Conservation (phyloP, 805 yeast species). For the Metschnikowia lachancei region DNA sequence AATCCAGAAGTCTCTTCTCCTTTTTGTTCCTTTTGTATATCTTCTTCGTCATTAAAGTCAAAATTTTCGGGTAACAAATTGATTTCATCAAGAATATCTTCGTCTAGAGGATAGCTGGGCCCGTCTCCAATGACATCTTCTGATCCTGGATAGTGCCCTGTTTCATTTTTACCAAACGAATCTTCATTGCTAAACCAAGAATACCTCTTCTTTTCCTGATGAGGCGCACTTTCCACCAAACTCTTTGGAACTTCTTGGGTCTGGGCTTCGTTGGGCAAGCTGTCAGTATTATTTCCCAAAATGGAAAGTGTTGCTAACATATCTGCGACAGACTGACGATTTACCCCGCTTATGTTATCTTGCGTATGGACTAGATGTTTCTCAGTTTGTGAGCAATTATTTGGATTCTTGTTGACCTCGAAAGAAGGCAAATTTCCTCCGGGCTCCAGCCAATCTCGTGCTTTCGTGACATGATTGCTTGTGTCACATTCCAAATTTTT, state of each 20-base stretch:
- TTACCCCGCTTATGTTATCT: background rate
- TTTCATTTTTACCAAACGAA: constrained; percentile 14
- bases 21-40: background rate
- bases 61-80: constrained; percentile 38
- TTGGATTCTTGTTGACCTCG: background rate
- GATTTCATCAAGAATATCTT: constrained; percentile 36
- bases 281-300: constrained; percentile 17
- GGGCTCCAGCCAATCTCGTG: background rate
- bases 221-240: background rate
- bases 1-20: constrained; percentile 14
- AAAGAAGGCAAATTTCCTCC: background rate
- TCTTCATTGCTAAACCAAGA: constrained; percentile 35
- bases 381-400: background rate
- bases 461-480: background rate
- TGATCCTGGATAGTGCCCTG: background rate
- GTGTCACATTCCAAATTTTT: constrained; percentile 2
- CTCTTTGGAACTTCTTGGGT: background rate
- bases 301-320: constrained; percentile 29
- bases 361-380: background rate
- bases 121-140: constrained; percentile 4
- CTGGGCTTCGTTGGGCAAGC: background rate
- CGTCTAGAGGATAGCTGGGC: constrained; percentile 17
- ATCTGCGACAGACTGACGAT: constrained; percentile 26
- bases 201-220: constrained; percentile 15
- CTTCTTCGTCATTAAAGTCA: constrained; percentile 34